Evolutionary conservation across 2,329 filamentous ascomycete species (phyloP).

Genomic region (Clathrospora elynae): DNA sequence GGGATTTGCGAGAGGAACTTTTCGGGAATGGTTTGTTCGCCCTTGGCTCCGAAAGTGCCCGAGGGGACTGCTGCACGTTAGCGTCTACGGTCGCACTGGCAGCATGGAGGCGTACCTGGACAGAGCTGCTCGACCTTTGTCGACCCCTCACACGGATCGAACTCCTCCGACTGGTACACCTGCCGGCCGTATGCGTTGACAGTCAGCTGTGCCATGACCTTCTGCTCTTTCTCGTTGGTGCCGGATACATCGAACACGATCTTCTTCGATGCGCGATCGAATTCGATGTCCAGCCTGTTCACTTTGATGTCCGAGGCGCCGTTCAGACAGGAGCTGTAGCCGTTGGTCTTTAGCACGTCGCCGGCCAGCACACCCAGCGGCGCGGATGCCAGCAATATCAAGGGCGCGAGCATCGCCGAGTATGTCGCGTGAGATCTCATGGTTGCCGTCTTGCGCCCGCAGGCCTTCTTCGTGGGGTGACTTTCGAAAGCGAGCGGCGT

Average conservation of each 20-base stretch:
- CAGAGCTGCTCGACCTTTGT: constrained; percentile 77
- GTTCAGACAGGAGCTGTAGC: constrained; percentile 74
- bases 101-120: constrained; percentile 66
- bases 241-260: constrained; percentile 84
- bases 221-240: constrained; percentile 72
- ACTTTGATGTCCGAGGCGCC: constrained; percentile 67
- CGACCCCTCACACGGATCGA: constrained; percentile 76
- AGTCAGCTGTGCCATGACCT: constrained; percentile 76
- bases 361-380: constrained; percentile 62
- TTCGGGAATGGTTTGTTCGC: constrained; percentile 72
- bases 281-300: constrained; percentile 75
- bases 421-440: constrained; percentile 46
- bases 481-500: constrained; percentile 20
- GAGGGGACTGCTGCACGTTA: constrained; percentile 64
- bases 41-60: constrained; percentile 74
- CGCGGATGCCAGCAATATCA: constrained; percentile 45
- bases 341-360: constrained; percentile 78
- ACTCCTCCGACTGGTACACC: constrained; percentile 77
- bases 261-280: constrained; percentile 73
- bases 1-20: constrained; percentile 78
- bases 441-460: constrained; percentile 33
- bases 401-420: constrained; percentile 47
- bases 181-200: constrained; percentile 84
- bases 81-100: neutral
- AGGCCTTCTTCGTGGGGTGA: constrained; percentile 29